phyloP scores from a whole-genome alignment of 139 green algal species.

The Pseudopediastrum boryanum region DNA sequence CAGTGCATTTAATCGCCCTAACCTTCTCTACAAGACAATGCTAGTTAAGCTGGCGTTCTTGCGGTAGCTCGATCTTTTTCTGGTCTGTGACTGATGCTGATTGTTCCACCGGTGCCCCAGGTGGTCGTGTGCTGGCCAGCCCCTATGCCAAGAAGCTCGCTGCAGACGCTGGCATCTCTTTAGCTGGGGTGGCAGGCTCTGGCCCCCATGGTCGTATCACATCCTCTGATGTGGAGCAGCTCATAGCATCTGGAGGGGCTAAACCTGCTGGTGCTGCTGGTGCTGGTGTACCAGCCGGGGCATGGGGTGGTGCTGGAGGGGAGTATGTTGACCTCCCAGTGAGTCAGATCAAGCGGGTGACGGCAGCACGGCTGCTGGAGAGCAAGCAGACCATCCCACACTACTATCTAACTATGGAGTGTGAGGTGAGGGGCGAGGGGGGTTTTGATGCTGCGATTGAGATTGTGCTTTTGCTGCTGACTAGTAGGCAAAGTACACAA shows the following conservation, averaged over 20 bases:
- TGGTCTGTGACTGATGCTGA: not conserved
- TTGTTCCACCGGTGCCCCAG: conserved; percentile 35
- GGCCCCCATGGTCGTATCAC: conserved; percentile 84
- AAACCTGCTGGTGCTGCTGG: conserved; percentile 2
- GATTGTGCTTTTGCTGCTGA: no score
- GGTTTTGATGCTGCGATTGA: not conserved
- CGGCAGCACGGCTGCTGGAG: conserved; percentile 86
- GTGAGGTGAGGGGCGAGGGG: conserved; percentile 48
- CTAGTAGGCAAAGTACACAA: no score
- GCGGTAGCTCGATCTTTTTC: no score
- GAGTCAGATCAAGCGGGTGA: conserved; percentile 87
- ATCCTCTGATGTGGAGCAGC: conserved; percentile 73
- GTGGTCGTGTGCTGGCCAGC: conserved; percentile 68
- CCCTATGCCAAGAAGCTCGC: conserved; percentile 84
- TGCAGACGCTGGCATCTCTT: conserved; percentile 66
- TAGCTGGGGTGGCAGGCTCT: conserved; percentile 59
- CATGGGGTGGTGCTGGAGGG: conserved; percentile 21
- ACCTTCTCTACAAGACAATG: no score
- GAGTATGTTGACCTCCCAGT: not conserved
- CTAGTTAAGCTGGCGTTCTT: no score
- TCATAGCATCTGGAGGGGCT: conserved; percentile 5
- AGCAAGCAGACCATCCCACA: conserved; percentile 96
- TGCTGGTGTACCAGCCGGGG: not conserved
- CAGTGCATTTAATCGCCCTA: no score
- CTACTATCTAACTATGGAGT: conserved; percentile 95